These are phyloP conservation scores for Xylaria sp. DNA, from an alignment of 2,329 filamentous ascomycete species.

Conservation along the genomic window DNA sequence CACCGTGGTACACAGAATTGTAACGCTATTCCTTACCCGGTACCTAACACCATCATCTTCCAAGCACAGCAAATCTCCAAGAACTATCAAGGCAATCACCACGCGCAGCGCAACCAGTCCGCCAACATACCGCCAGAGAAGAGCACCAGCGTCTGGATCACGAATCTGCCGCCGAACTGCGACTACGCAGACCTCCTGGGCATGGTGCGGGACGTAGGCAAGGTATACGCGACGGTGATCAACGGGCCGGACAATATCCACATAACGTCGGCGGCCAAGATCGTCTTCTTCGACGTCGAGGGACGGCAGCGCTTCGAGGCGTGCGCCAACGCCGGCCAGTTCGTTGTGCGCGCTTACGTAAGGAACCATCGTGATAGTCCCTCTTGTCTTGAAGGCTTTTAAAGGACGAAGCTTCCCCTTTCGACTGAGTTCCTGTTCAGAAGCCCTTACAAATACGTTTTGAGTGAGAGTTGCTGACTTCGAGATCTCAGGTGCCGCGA, in stretches of 20 bases:
- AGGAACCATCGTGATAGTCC: background rate
- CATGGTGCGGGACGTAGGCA: conserved; percentile 9
- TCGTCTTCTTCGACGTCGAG: conserved; percentile 28
- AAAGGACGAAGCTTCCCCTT: background rate
- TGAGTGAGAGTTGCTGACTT: background rate
- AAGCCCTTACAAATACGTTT: background rate
- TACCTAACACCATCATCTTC: background rate
- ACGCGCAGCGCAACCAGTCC: background rate
- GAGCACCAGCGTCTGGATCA: conserved; percentile 29
- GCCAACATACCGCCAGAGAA: conserved; percentile 1
- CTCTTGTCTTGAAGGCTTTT: background rate
- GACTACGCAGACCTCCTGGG: conserved; percentile 12
- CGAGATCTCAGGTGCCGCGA: background rate
- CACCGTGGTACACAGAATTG: background rate
- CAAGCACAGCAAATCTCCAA: background rate
- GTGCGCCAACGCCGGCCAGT: background rate
- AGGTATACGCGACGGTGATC: conserved; percentile 24
- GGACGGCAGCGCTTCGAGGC: background rate
- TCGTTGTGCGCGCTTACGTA: conserved; percentile 11
- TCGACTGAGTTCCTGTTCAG: background rate
- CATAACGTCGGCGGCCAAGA: conserved; percentile 23
- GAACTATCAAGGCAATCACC: background rate
- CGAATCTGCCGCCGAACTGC: conserved; percentile 19
- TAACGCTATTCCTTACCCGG: background rate
- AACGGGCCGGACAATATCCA: background rate